These are phyloP conservation scores for Amphichorda felina DNA, from an alignment of 2,329 filamentous ascomycete species.

Conservation along the genomic window DNA sequence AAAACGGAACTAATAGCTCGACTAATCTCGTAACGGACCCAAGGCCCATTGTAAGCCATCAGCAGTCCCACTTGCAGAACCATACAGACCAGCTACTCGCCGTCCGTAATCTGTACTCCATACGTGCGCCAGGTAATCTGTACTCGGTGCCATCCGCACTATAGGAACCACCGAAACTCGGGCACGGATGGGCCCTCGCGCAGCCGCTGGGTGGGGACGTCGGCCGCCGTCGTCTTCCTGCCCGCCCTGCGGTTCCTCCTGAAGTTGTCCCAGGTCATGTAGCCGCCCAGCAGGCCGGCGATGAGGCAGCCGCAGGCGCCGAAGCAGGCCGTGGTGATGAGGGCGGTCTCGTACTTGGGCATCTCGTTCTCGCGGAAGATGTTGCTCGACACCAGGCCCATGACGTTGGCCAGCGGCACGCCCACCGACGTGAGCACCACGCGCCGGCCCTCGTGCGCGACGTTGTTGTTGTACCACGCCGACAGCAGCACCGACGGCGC, in stretches of 20 bases:
- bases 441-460: constrained; percentile 61
- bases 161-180: constrained; percentile 40
- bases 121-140: too few relatives aligned
- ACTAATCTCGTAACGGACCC: too few relatives aligned
- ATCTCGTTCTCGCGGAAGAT: constrained; percentile 54
- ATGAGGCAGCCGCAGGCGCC: constrained; percentile 47
- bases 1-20: too few relatives aligned
- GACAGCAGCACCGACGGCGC: constrained; percentile 60
- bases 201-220: constrained; percentile 37
- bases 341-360: constrained; percentile 53
- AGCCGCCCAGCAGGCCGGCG: constrained; percentile 41
- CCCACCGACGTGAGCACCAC: constrained; percentile 59
- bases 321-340: constrained; percentile 54
- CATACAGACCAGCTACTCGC: too few relatives aligned
- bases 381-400: constrained; percentile 55
- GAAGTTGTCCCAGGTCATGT: constrained; percentile 46
- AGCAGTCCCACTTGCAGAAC: too few relatives aligned
- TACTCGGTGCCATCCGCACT: constrained; percentile 2
- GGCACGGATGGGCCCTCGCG: constrained; percentile 32
- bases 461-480: constrained; percentile 69
- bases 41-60: too few relatives aligned
- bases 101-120: too few relatives aligned
- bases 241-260: constrained; percentile 42
- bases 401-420: constrained; percentile 48
- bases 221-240: constrained; percentile 26